Conservation (phyloP, 208 protist species). For the Trypanosoma conorhini region DNA sequence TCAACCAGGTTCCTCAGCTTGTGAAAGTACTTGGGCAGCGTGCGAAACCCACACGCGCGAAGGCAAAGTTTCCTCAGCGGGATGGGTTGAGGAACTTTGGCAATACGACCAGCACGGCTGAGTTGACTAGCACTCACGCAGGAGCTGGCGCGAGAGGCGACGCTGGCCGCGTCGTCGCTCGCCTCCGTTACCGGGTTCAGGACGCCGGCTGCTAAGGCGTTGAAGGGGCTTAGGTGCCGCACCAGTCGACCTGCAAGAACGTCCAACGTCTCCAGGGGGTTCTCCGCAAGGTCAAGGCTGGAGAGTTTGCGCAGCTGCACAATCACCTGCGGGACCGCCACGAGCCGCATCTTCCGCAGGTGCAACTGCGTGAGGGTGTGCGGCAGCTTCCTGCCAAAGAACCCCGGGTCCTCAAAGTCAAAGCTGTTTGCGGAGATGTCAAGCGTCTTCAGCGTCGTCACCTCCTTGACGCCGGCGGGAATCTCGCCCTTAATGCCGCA, state of each 20-base stretch:
- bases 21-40: constrained; percentile 89
- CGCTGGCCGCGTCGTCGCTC: constrained; percentile 41
- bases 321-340: constrained; percentile 67
- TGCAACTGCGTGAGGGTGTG: constrained; percentile 70
- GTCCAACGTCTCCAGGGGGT: constrained; percentile 82
- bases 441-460: constrained; percentile 47
- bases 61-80: constrained; percentile 72
- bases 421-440: constrained; percentile 83
- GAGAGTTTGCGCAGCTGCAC: constrained; percentile 52
- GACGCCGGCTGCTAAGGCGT: background rate
- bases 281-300: constrained; percentile 72
- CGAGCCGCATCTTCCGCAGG: constrained; percentile 61
- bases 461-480: constrained; percentile 50
- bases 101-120: constrained; percentile 67
- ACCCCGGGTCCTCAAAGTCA: constrained; percentile 58
- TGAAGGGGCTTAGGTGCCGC: constrained; percentile 14
- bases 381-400: constrained; percentile 68
- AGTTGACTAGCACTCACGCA: constrained; percentile 66
- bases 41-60: constrained; percentile 65
- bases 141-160: constrained; percentile 40
- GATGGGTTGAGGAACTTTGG: constrained; percentile 60
- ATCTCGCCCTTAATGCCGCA: constrained; percentile 66
- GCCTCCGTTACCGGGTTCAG: background rate
- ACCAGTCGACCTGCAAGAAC: constrained; percentile 81
- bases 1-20: constrained; percentile 77